Evolutionary conservation across 306 rosid species (phyloP), one percentile per base, ranked within the genome.

Genomic region (Purshia tridentata): DNA sequence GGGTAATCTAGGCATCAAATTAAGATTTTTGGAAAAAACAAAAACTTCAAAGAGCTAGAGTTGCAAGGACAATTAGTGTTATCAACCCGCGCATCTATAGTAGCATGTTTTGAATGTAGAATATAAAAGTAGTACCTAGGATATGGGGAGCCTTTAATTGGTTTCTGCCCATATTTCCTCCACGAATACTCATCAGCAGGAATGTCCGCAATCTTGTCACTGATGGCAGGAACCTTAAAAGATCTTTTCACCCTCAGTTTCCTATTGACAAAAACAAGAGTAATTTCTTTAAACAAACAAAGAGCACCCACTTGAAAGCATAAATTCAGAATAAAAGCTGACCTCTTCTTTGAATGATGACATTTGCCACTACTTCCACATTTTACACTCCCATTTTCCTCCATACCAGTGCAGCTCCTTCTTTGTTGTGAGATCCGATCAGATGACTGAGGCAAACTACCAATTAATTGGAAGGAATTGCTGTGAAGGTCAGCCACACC

Each of bases 131-230:
- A 70, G 72, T 79, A 95, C 99, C 99, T 88, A 23, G 99, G 99
- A 53, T 91, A 97, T 45, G 93, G 98, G 75, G 99, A 95, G 51
- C 98, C 99, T 88, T 95, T 95, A 84, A 95, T 95, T 52, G 99
- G 98, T 84, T 95, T 95, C 86, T 95, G 99, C 68, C 99, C 99
- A 5, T 95, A 95, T 72, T 95, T 95, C 89, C 99, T 88, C 99
- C 99, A 95, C 15, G 99, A 91, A 68, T 83, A 95, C 78, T 95
- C 98, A 86, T 95, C 99, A 4, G 96, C 88, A 40, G 99, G 99
- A 20, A 95, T 95, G 82, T 95, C 95, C 3, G 99, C 96, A 65
- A 90, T 91, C 74, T 88, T 95, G 90, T 87, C 85, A 80, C 98
- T 92, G 37, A 90, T 87, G 39, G 97, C 99, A 65, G 99, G 96